Evolutionary conservation across 2,329 filamentous ascomycete genomes (phyloP).

Genomic region (Bipolaris bicolor): DNA sequence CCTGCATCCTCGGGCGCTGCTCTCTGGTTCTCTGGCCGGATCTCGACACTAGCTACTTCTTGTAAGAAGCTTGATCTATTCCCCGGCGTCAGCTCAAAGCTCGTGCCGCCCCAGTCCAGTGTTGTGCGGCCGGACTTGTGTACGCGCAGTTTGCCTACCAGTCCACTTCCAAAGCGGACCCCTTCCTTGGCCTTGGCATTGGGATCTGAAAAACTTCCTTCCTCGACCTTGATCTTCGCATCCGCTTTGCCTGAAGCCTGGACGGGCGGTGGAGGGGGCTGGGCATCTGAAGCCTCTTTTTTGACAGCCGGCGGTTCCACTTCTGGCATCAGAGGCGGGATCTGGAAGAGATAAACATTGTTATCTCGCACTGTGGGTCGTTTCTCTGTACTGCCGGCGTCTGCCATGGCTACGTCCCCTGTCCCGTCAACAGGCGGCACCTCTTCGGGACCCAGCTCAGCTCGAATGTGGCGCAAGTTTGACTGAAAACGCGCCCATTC

Average conservation of each 20-base stretch:
- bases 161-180: constrained; percentile 57
- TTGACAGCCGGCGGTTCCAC: constrained; percentile 53
- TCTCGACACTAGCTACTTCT: constrained; percentile 58
- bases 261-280: constrained; percentile 18
- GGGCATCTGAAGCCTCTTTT: constrained; percentile 31
- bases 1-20: constrained; percentile 46
- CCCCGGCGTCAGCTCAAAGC: constrained; percentile 63
- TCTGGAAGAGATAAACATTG: constrained; percentile 67
- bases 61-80: constrained; percentile 64
- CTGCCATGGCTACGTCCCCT: constrained; percentile 51
- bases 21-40: constrained; percentile 44
- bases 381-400: constrained; percentile 24
- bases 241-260: constrained; percentile 23
- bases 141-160: constrained; percentile 66
- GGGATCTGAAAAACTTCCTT: constrained; percentile 32
- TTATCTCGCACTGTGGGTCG: constrained; percentile 53
- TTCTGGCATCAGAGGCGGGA: constrained; percentile 67
- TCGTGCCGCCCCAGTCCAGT: constrained; percentile 67
- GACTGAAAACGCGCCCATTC: constrained; percentile 58
- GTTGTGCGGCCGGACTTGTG: constrained; percentile 67
- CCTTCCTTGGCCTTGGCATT: constrained; percentile 22
- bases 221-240: constrained; percentile 42
- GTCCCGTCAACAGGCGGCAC: constrained; percentile 43
- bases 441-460: constrained; percentile 55
- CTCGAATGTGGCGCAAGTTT: constrained; percentile 54